Evolutionary conservation across 371 early-diverging fungal species (phyloP), one percentile per base, ranked within the genome.

Genomic region (Scutellospora calospora): DNA sequence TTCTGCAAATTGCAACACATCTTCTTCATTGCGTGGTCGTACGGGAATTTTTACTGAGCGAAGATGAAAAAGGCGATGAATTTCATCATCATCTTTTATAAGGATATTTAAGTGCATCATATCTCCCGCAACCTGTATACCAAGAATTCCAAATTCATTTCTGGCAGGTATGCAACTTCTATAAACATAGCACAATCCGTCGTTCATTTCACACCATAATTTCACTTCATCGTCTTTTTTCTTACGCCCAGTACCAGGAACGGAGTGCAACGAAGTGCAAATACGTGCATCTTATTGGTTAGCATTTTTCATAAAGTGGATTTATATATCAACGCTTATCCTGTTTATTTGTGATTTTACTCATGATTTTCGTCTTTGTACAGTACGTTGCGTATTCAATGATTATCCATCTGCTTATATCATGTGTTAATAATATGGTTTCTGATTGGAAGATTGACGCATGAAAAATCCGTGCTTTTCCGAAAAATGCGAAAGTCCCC

Each of bases 41-140:
- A 76, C 49, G 38, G 25, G 63, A 62, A 76, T 76, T 38, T 76
- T 55, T 54, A 62, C 77, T 18, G 77, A 76, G 5, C 29, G 41
- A 12, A 76, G 41, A 60, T 76, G 63, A 38, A 38, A 76, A 49
- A 62, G 62, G 20, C 63, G 60, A 55, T 76, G 63, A 16, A 76
- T 33, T 27, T 76, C 25, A 12, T 25, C 33, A 22, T 52, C 38
- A 77, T 77, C 31, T 49, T 38, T 77, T 12, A 77, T 77, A 77
- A 77, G 65, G 14, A 77, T 63, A 60, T 49, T 63, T 45, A 77
- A 49, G 49, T 49, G 49, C 49, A 49, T 49, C 14, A 49, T 49
- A 49, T 52, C 65, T 18, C 33, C 65, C 45, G 51, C 78, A 54
- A 77, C 78, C 57, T 77, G 65, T 49, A 77, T 49, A 20, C 52